These are phyloP conservation scores for Cladosporium sp. DNA, from an alignment of 2,329 filamentous ascomycete genomes.

Conservation along the genomic window DNA sequence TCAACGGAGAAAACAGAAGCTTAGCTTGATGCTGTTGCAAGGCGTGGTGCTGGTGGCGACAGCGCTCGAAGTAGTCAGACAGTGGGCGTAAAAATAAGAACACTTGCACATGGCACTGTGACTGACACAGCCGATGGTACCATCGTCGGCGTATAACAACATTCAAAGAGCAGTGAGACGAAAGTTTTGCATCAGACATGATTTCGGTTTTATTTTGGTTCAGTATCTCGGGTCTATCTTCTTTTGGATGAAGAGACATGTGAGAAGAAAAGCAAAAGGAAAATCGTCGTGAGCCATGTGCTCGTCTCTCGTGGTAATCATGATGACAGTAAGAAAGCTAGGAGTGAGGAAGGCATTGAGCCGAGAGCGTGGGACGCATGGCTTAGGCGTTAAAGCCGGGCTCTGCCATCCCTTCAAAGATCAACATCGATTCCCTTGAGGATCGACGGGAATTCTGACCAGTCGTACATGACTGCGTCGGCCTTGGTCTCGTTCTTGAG, in stretches of 20 bases:
- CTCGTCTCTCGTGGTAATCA: constrained; percentile 14
- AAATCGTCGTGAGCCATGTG: constrained; percentile 7
- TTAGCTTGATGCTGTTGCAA: background rate
- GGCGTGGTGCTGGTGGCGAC: background rate
- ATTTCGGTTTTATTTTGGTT: background rate
- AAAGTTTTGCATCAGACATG: background rate
- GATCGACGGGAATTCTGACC: constrained; percentile 52
- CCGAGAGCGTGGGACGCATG: background rate
- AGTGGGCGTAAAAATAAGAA: background rate
- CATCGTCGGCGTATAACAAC: background rate
- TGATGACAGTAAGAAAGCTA: background rate
- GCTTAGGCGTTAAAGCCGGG: constrained; percentile 1
- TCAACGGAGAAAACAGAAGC: background rate
- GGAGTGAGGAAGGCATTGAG: background rate
- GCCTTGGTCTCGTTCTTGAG: constrained; percentile 51
- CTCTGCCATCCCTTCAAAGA: constrained; percentile 5
- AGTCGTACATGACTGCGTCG: constrained; percentile 52
- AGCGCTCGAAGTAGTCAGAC: background rate
- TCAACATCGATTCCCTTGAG: constrained; percentile 45
- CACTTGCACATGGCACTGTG: background rate
- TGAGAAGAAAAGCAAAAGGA: background rate
- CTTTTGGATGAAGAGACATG: constrained; percentile 12
- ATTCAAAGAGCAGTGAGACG: background rate
- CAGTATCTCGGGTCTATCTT: constrained; percentile 16
- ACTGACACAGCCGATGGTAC: background rate